Conservation (phyloP, 371 early-diverging fungal species). For the Neoconidiobolus thromboides region DNA sequence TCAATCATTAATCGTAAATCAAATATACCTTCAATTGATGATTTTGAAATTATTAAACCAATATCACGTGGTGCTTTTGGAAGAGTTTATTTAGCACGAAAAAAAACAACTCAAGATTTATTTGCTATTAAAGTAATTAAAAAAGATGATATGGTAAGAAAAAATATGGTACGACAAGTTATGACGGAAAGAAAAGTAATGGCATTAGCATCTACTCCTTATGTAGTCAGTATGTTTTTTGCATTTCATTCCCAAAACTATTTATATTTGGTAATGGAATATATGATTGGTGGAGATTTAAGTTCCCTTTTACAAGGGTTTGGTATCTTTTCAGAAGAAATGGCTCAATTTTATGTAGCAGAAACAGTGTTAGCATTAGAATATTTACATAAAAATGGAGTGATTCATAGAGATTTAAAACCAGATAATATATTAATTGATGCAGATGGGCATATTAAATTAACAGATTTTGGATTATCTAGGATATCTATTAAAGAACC, state of each 20-base stretch:
- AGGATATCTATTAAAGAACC: conserved; percentile 43
- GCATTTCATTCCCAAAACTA: conserved; percentile 84
- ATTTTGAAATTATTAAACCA: conserved; percentile 81
- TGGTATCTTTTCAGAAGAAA: conserved; percentile 70
- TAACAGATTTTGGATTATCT: conserved; percentile 76
- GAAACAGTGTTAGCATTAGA: conserved; percentile 86
- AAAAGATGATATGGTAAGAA: conserved; percentile 79
- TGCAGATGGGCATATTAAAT: conserved; percentile 60
- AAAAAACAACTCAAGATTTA: conserved; percentile 64
- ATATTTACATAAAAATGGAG: conserved; percentile 68
- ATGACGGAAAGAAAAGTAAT: conserved; percentile 75
- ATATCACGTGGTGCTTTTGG: conserved; percentile 87
- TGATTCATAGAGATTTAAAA: conserved; percentile 75
- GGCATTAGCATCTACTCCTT: conserved; percentile 69
- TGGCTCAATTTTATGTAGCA: conserved; percentile 81
- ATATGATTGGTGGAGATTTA: conserved; percentile 91
- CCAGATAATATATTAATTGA: conserved; percentile 65
- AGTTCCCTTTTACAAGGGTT: conserved; percentile 75
- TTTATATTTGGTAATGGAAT: conserved; percentile 89
- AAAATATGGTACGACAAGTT: conserved; percentile 81
- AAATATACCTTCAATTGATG: conserved; percentile 32
- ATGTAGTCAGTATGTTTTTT: conserved; percentile 82
- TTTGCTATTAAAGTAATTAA: conserved; percentile 78
- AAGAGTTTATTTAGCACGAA: conserved; percentile 70
- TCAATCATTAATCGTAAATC: background rate